These are phyloP conservation scores for Panellus pusillus DNA, from an alignment of 768 basidiomycete species.

Conservation along the genomic window DNA sequence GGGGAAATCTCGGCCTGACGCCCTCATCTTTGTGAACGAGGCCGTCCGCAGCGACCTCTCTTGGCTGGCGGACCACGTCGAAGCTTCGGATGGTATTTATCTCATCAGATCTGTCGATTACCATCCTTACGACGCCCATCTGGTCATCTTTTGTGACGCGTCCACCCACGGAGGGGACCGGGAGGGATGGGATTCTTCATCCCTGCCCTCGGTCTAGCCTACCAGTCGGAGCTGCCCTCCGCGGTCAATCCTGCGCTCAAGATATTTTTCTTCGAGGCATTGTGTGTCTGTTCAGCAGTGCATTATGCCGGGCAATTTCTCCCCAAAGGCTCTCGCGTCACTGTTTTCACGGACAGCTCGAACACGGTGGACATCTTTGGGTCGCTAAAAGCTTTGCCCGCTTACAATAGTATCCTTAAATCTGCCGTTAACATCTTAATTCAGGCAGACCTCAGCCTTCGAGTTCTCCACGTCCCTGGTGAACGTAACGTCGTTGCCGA, in stretches of 20 bases:
- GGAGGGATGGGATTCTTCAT: too few relatives aligned
- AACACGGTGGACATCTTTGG: constrained; percentile 33
- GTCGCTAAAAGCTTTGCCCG: constrained; percentile 21
- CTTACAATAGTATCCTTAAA: constrained; percentile 28
- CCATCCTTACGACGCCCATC: constrained; percentile 1
- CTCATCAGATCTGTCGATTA: constrained; percentile 23
- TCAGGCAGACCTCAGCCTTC: neutral
- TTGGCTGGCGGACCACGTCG: too few relatives aligned
- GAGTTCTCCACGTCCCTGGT: neutral
- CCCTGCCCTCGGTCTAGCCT: too few relatives aligned
- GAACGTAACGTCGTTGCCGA: neutral
- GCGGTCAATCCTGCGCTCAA: too few relatives aligned
- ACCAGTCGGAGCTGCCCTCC: too few relatives aligned
- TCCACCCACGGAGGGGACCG: constrained; percentile 19
- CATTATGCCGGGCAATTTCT: neutral
- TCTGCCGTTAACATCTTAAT: constrained; percentile 25
- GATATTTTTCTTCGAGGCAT: constrained; percentile 32
- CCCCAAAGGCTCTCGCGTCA: constrained; percentile 1
- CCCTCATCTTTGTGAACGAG: constrained; percentile 29
- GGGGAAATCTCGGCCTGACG: constrained; percentile 17
- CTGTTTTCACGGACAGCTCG: constrained; percentile 30
- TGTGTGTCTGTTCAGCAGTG: constrained; percentile 23
- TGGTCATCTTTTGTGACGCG: constrained; percentile 28
- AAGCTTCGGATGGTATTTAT: constrained; percentile 20
- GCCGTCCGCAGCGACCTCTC: constrained; percentile 28